Evolutionary conservation across 2,329 filamentous ascomycete species (phyloP), one percentile per base, ranked within the genome.

Genomic region (Monosporascus sp.): DNA sequence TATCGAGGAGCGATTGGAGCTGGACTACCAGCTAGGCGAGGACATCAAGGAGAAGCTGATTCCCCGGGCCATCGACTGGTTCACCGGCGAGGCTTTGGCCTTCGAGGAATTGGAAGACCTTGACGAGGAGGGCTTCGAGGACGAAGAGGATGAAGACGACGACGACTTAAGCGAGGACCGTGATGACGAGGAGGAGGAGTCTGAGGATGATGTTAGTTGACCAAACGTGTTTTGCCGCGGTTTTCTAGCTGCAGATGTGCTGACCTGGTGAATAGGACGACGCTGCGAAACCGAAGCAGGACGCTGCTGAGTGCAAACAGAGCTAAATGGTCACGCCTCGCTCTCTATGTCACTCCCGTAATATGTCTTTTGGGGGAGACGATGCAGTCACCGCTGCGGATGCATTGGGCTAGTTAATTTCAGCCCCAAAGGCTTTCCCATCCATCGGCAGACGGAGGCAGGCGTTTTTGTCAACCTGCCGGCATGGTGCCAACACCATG

Each of bases 21-120:
- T 99, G 50, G 94, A 99, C 76, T 99, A 97, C 74, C 93, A 97
- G 76, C 85, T 99, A 45, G 94, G 94, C 61, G 94, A 99, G 79
- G 94, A 99, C 70, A 97, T 99, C 77, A 99, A 99, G 80, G 94
- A 99, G 83, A 99, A 99, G 80, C 83, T 99, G 60, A 99, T 99
- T 63, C 94, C 94, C 60, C 91, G 93, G 63, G 94, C 95, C 53
- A 94, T 99, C 65, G 94, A 99, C 75, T 99, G 94, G 94, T 99
- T 99, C 73, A 99, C 94, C 50, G 94, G 94, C 54, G 94, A 99
- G 77, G 94, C 94, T 62, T 85, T 99, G 59, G 92, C 94, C 64
- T 99, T 90, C 65, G 94, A 99, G 80, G 93, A 97, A 71, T 74
- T 96, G 56, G 88, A 93, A 39, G 83, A 83, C 48, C 88, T 96